Evolutionary conservation across 345 rosid species (phyloP), one percentile per base, ranked within the genome.

Genomic region (Eucalyptus cloeziana): DNA sequence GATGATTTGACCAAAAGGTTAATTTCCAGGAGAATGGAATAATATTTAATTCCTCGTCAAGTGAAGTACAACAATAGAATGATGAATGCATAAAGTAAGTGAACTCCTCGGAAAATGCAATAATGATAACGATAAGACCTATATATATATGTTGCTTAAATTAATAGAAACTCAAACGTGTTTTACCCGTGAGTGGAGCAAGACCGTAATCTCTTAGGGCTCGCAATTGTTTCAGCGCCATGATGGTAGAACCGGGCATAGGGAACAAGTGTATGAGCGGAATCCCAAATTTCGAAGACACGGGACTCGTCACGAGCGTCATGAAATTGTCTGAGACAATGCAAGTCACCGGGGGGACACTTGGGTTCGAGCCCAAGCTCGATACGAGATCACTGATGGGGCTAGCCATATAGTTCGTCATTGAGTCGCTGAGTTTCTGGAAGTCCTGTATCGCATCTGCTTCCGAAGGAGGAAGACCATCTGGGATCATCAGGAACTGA

Each of bases 291-390:
- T 86, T 87, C 15, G 86, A 49, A 10, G 90, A 90, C 8, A 54
- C 86, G 3, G 88, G 88, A 21, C 24, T 44, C 31, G 58, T 5
- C 27, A 58, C 50, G 47, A 88, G 86, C 15, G 49, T 43, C 91
- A 90, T 88, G 90, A 69, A 85, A n/a, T 49, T 86, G 9, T 91
- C 90, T 8, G 90, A 87, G 54, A 91, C 25, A 14, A 91, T 56
- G 76, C 88, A 89, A 17, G 88, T 89, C 43, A 89, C 88, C 9
- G 49, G 79, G 21, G 92, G 90, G 17, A 87, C 49, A 30, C 79
- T 33, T 2, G 16, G 22, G 67, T 51, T 21, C 7, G 40, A 21
- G 10, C 33, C 62, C 31, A 80, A 69, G 86, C 60, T 88, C 25
- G 31, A 33, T 24, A 56, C 10, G 37, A 90, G 80, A 16, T 86